phyloP scores from a whole-genome alignment of 345 rosid species.

The Arabidopsis suecica region DNA sequence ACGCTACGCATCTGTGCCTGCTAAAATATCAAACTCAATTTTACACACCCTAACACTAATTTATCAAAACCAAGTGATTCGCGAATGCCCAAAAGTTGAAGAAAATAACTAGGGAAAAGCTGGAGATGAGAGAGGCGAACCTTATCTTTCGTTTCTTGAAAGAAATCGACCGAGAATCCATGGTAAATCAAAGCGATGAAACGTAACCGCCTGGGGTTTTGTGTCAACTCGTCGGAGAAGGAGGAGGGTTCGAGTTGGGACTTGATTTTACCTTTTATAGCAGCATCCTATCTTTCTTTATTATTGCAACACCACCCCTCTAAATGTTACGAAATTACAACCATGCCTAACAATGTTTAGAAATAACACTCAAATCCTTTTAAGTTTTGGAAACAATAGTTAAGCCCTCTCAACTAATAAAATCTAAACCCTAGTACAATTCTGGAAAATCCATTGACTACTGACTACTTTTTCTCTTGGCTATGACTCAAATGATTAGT shows the following conservation, averaged over 20 bases:
- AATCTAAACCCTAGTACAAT: too few species aligned
- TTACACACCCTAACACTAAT: slow-evolving; percentile 16
- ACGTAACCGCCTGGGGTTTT: slow-evolving; percentile 19
- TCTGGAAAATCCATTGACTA: too few species aligned
- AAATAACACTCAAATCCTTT: not conserved
- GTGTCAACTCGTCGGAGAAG: not conserved
- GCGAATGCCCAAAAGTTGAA: not conserved
- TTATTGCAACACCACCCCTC: slow-evolving; percentile 5
- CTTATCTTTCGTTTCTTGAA: slow-evolving; percentile 27
- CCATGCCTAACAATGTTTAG: not conserved
- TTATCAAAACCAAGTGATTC: not conserved
- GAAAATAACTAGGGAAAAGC: not conserved
- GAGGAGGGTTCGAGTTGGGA: not conserved
- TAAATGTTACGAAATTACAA: not conserved
- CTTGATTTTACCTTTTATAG: not conserved
- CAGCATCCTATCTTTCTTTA: slow-evolving; percentile 2
- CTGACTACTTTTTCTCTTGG: too few species aligned
- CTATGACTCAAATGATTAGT: not conserved
- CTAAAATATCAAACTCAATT: not conserved
- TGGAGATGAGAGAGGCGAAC: slow-evolving; percentile 31
- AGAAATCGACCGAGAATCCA: slow-evolving; percentile 32
- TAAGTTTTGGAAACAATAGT: not conserved
- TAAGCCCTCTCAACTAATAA: not conserved
- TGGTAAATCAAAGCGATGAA: slow-evolving; percentile 14
- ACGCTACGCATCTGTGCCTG: slow-evolving; percentile 77